Conservation (phyloP, 1,284 basidiomycete species). For the Ustilago lituana region DNA sequence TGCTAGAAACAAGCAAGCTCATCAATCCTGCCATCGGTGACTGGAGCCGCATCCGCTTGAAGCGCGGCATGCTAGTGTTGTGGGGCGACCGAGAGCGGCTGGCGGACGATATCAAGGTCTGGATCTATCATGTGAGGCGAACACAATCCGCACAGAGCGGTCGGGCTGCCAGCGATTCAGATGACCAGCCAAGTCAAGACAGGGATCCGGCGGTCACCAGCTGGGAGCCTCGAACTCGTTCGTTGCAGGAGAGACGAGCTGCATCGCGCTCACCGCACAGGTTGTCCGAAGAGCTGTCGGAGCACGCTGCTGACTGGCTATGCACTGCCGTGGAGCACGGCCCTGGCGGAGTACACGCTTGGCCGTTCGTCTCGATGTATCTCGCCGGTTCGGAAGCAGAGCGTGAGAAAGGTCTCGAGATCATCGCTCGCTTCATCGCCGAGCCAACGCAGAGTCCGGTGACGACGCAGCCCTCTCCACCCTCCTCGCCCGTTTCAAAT, state of each 20-base stretch:
- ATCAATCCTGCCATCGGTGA: conserved; percentile 60
- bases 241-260: conserved; percentile 37
- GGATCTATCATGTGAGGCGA: conserved; percentile 47
- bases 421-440: conserved; percentile 58
- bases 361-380: conserved; percentile 66
- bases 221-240: neutral
- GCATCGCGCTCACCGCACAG: conserved; percentile 35
- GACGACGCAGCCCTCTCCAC: conserved; percentile 24
- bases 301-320: conserved; percentile 35
- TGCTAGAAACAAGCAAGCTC: conserved; percentile 52
- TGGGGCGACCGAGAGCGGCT: conserved; percentile 64
- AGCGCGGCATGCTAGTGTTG: conserved; percentile 53
- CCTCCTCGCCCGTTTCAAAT: conserved; percentile 3
- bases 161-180: neutral
- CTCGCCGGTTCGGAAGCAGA: conserved; percentile 56
- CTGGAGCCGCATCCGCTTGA: conserved; percentile 55
- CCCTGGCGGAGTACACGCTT: conserved; percentile 63
- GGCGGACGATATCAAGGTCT: conserved; percentile 60
- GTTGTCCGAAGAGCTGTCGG: neutral
- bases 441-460: conserved; percentile 16
- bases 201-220: conserved; percentile 5
- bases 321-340: conserved; percentile 60
- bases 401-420: conserved; percentile 61
- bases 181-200: conserved; percentile 41
- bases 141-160: conserved; percentile 7